Evolutionary conservation across 208 protist species (phyloP), one percentile per base, ranked within the genome.

Genomic region (Trypanosomatidae sp.): DNA sequence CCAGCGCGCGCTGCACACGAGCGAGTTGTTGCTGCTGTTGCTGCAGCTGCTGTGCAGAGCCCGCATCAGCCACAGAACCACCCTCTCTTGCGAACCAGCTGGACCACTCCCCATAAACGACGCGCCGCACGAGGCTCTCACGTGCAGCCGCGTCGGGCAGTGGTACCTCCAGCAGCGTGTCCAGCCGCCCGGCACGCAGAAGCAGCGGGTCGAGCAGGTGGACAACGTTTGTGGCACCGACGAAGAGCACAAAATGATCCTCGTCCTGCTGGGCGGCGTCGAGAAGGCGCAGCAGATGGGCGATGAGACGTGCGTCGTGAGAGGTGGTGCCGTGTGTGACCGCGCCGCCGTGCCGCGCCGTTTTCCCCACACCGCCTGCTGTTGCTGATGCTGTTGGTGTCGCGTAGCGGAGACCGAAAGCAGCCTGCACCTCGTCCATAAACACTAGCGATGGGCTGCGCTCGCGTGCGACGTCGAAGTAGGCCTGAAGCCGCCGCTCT

Each of bases 401-500:
- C 13, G 71, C 62, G 70, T 87, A 88, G 49, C 87, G 84, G 4
- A 72, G 3, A 1, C 88, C 90, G 79, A 96, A 95, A 3, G 88
- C 88, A 22, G 92, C 86, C 69, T 99, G 99, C 36, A 99, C 72
- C 76, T 99, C 97, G 74, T 99, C 97, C 70, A 99, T 95, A 73
- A 99, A 99, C 46, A 99, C 84, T 15, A 98, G 77, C 13, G 86
- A 77, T 3, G 95, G 95, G 52, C 91, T 92, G 2, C 87, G 79
- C 60, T 93, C 80, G 5, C 81, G 73, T 10, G 95, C 96, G 12
- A 92, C 67, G 36, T 79, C 81, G 69, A 99, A 98, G 66, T 98
- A 90, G 13, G 82, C 82, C 46, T 83, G 82, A 58, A 99, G 80
- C 47, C 84, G 74, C 71, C 94, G 76, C 80, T 98, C 95, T 6